phyloP scores from a whole-genome alignment of 176 grass and related monocot species.

The Lolium multiflorum region DNA sequence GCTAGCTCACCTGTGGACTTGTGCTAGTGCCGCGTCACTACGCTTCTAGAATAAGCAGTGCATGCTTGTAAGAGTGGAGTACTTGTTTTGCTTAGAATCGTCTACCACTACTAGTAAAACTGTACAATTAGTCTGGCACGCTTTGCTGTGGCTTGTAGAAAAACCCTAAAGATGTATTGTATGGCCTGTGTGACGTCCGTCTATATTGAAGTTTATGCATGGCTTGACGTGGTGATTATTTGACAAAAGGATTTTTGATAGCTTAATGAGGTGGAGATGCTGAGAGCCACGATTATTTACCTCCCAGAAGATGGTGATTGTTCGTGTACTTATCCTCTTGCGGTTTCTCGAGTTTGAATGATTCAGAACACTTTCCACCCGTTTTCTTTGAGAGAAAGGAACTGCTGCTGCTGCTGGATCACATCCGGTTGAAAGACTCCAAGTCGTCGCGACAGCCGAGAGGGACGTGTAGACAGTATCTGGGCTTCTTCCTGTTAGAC shows the following conservation, averaged over 20 bases:
- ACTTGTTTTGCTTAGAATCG: no score
- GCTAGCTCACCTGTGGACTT: not conserved
- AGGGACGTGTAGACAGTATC: not conserved
- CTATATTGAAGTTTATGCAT: conserved; percentile 20
- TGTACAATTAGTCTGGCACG: conserved; percentile 23
- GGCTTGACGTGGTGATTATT: not conserved
- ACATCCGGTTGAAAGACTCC: not conserved
- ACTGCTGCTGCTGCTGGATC: not conserved
- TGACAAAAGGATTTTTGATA: conserved; percentile 25
- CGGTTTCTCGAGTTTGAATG: not conserved
- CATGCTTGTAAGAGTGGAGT: no score
- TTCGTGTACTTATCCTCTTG: conserved; percentile 20
- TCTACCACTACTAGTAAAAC: not conserved
- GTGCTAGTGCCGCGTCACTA: conserved; percentile 1
- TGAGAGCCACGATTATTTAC: conserved; percentile 16
- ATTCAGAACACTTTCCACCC: not conserved
- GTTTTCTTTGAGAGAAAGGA: not conserved
- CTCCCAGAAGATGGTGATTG: conserved; percentile 16
- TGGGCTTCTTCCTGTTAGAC: not conserved
- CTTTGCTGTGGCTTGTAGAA: conserved; percentile 24
- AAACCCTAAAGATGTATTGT: not conserved
- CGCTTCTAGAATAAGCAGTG: conserved; percentile 35
- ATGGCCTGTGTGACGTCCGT: conserved; percentile 27
- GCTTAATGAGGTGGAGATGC: conserved; percentile 6
- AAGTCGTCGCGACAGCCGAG: conserved; percentile 5